phyloP scores from a whole-genome alignment of 352 stramenopile genomes.

The Phytophthora crassamura region DNA sequence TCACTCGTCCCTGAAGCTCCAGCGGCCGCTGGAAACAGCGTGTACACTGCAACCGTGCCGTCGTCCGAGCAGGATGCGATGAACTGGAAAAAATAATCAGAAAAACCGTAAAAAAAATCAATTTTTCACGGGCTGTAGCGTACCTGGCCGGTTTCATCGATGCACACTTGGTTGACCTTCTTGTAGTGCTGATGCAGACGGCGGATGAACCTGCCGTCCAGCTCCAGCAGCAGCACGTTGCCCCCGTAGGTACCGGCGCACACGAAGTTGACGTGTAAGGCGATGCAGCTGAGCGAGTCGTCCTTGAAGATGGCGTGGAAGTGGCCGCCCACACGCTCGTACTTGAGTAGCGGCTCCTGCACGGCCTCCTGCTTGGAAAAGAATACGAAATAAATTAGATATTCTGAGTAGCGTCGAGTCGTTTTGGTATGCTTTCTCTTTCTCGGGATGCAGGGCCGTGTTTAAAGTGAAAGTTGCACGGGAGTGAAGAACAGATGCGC shows the following conservation, averaged over 20 bases:
- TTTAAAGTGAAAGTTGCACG: background rate
- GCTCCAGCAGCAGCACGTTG: slow-evolving; percentile 81
- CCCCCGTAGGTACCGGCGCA: slow-evolving; percentile 82
- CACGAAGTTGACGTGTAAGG: slow-evolving; percentile 82
- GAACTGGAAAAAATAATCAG: slow-evolving; percentile 43
- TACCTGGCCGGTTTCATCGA: slow-evolving; percentile 82
- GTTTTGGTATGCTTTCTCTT: too few species aligned
- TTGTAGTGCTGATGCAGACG: slow-evolving; percentile 89
- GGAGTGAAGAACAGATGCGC: background rate
- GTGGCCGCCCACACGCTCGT: slow-evolving; percentile 85
- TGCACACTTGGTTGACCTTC: slow-evolving; percentile 87
- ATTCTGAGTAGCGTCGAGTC: slow-evolving; percentile 21
- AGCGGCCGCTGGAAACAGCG: slow-evolving; percentile 55
- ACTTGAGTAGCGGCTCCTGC: slow-evolving; percentile 85
- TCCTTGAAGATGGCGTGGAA: slow-evolving; percentile 90
- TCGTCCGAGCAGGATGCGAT: slow-evolving; percentile 89
- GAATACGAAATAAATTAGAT: slow-evolving; percentile 9
- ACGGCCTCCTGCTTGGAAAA: slow-evolving; percentile 12
- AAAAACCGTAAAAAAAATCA: background rate
- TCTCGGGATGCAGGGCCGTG: slow-evolving; percentile 4
- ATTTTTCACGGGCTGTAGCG: background rate
- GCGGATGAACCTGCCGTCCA: slow-evolving; percentile 80
- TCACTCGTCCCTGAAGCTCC: slow-evolving; percentile 6
- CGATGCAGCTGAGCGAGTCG: slow-evolving; percentile 84
- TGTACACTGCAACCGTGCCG: slow-evolving; percentile 83